phyloP scores from a whole-genome alignment of 1,284 basidiomycete species.

The Cutaneotrichosporon sp. region DNA sequence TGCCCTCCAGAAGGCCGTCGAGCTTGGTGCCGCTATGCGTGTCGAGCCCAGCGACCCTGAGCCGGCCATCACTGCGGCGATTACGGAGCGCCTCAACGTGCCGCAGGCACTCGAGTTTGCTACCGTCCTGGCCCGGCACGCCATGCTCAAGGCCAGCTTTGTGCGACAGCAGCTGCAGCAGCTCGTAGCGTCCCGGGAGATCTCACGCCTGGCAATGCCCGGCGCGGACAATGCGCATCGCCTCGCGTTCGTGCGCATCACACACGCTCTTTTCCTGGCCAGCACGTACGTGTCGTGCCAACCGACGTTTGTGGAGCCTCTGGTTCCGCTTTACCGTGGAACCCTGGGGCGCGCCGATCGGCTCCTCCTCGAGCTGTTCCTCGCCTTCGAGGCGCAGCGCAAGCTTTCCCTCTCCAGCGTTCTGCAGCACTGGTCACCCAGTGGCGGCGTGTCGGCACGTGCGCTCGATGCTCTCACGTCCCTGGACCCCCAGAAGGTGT shows the following conservation, averaged over 20 bases:
- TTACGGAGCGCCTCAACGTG: constrained; percentile 63
- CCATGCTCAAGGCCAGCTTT: constrained; percentile 58
- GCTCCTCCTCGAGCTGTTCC: constrained; percentile 69
- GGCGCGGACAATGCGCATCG: constrained; percentile 62
- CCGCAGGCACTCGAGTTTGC: constrained; percentile 57
- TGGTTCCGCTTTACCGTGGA: constrained; percentile 71
- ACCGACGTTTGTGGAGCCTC: constrained; percentile 71
- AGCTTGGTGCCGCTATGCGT: constrained; percentile 8
- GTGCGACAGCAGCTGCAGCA: constrained; percentile 44
- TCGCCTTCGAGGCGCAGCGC: constrained; percentile 72
- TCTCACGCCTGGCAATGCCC: constrained; percentile 55
- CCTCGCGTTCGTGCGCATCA: constrained; percentile 59
- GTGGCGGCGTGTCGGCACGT: constrained; percentile 55
- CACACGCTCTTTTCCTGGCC: constrained; percentile 67
- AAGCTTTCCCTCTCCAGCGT: constrained; percentile 65
- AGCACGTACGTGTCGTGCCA: constrained; percentile 80
- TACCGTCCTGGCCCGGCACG: constrained; percentile 52
- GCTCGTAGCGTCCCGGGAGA: constrained; percentile 56
- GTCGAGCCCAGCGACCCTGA: constrained; percentile 63
- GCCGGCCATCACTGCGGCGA: constrained; percentile 65
- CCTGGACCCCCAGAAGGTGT: constrained; percentile 67
- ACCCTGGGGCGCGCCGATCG: constrained; percentile 66
- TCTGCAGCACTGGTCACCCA: constrained; percentile 62
- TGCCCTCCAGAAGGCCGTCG: constrained; percentile 14
- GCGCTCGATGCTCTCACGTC: constrained; percentile 66